These are phyloP conservation scores for Rhododendron kiyosumense DNA, from an alignment of 148 eudicot species.

Conservation along the genomic window DNA sequence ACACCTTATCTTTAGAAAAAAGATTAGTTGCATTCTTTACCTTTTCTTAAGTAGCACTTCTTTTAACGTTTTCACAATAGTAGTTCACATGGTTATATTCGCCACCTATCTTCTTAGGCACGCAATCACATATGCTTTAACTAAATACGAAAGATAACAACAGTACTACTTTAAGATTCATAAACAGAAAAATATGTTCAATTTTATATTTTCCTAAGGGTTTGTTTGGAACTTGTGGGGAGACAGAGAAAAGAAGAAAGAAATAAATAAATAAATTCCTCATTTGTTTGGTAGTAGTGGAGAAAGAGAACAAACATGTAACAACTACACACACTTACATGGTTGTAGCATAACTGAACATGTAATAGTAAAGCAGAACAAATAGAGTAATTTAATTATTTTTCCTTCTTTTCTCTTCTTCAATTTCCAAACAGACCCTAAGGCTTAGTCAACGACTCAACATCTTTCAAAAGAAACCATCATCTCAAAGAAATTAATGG, in stretches of 20 bases:
- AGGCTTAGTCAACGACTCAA: not conserved
- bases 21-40: not conserved
- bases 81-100: not conserved
- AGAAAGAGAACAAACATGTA: too few relatives aligned
- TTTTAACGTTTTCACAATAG: not conserved
- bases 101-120: not conserved
- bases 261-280: too few relatives aligned
- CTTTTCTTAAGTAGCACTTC: not conserved
- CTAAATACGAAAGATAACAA: not conserved
- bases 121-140: not conserved
- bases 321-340: too few relatives aligned
- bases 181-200: not conserved
- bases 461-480: not conserved
- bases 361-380: not conserved
- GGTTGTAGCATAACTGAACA: too few relatives aligned
- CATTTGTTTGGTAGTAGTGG: not conserved
- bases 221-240: not conserved
- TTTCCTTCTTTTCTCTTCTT: not conserved
- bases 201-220: not conserved
- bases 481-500: not conserved
- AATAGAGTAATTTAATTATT: not conserved
- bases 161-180: not conserved
- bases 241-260: too few relatives aligned
- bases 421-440: not conserved
- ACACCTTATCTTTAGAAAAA: not conserved